Percentiles rank a stretch among this genome's conserved stretches.
Evolutionary conservation across 129 eudicot species (phyloP).

Genomic region (Oenanthe sinensis): DNA sequence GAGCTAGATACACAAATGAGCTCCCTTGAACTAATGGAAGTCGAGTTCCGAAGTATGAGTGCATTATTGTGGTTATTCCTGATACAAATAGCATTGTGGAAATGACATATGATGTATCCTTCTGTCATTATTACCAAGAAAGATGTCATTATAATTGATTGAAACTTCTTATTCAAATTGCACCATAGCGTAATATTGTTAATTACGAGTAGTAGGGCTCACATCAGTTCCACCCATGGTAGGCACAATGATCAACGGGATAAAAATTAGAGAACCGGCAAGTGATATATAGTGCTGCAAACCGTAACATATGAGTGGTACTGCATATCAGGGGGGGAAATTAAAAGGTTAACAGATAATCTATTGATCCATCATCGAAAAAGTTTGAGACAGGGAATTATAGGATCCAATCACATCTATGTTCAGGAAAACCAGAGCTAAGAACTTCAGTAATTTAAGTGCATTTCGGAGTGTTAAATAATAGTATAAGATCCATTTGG

Average conservation of each 20-base stretch:
- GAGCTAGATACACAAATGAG: slow-evolving; percentile 86
- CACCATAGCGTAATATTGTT: slow-evolving; percentile 2
- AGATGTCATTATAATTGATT: slow-evolving; percentile 1
- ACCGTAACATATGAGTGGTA: slow-evolving; percentile 51
- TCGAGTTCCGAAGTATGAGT: slow-evolving; percentile 80
- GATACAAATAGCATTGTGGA: slow-evolving; percentile 80
- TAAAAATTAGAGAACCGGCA: slow-evolving; percentile 77
- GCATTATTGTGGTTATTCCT: slow-evolving; percentile 73
- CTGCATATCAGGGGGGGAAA: slow-evolving; percentile 34
- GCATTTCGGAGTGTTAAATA: too few species aligned
- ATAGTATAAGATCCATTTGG: too few species aligned
- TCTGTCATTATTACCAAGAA: slow-evolving; percentile 35
- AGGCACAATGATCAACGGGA: slow-evolving; percentile 72
- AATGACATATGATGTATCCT: slow-evolving; percentile 78
- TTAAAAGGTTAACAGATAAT: neutral
- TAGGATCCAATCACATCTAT: neutral
- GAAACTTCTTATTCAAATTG: neutral
- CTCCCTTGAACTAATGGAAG: slow-evolving; percentile 98
- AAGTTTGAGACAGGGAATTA: neutral
- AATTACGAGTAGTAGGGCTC: slow-evolving; percentile 22
- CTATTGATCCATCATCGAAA: neutral
- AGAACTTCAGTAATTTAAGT: neutral
- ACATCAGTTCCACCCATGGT: slow-evolving; percentile 98
- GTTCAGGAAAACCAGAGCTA: neutral
- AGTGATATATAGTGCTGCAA: slow-evolving; percentile 85